Conservation (phyloP, 208 protist genomes). For the Wallacemonas sp. region DNA sequence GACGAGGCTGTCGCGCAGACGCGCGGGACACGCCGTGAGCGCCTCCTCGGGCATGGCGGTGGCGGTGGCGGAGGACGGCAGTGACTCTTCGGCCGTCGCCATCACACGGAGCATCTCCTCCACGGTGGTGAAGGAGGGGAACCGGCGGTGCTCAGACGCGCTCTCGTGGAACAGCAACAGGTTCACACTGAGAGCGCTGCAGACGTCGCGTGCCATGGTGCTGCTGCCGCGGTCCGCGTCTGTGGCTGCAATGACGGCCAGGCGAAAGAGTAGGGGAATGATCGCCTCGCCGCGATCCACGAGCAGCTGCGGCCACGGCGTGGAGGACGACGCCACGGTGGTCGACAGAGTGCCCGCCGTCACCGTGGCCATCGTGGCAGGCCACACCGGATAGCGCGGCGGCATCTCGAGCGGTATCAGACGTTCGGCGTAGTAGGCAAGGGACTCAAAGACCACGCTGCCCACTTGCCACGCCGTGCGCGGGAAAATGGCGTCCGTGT, state of each 20-base stretch:
- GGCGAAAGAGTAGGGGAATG: background rate
- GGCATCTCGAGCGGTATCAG: slow-evolving; percentile 2
- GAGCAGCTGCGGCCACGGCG: slow-evolving; percentile 1
- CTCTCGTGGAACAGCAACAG: slow-evolving; percentile 6
- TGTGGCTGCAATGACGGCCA: background rate
- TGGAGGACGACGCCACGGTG: background rate
- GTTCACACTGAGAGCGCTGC: slow-evolving; percentile 12
- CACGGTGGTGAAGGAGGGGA: background rate
- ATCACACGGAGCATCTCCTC: slow-evolving; percentile 11
- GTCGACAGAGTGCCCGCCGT: background rate
- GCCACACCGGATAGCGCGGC: background rate
- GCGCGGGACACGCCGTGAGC: background rate
- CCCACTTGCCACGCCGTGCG: slow-evolving; percentile 9
- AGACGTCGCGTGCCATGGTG: slow-evolving; percentile 2
- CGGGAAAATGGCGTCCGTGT: background rate
- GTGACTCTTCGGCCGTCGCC: background rate
- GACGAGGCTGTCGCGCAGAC: slow-evolving; percentile 28
- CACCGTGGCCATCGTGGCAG: background rate
- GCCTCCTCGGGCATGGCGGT: background rate
- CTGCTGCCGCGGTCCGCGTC: background rate
- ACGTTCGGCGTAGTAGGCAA: slow-evolving; percentile 12
- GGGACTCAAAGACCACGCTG: background rate
- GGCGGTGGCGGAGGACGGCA: too few species aligned
- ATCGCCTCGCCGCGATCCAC: background rate
- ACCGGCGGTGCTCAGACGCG: background rate